These are phyloP conservation scores for Phytophthora pluvialis DNA, from an alignment of 352 stramenopile species.

Conservation along the genomic window DNA sequence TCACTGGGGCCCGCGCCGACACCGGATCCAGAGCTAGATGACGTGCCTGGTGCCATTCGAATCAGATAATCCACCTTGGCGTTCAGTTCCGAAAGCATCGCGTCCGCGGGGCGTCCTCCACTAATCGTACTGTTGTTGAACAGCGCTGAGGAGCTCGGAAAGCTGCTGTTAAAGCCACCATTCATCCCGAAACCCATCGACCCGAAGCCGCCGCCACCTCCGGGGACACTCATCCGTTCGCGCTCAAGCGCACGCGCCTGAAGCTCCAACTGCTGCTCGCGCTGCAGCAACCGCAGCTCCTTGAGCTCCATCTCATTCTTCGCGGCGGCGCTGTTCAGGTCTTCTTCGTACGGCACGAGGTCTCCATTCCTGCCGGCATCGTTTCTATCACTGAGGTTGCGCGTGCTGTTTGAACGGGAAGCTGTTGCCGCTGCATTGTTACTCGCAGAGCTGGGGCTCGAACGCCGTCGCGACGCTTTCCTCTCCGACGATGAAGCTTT, in stretches of 20 bases:
- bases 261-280: conserved; percentile 61
- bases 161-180: conserved; percentile 31
- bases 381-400: conserved; percentile 19
- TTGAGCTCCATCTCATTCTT: conserved; percentile 68
- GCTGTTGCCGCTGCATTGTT: conserved; percentile 14
- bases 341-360: conserved; percentile 59
- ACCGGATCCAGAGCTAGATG: conserved; percentile 20
- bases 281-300: conserved; percentile 55
- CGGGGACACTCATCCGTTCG: conserved; percentile 34
- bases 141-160: conserved; percentile 32
- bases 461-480: conserved; percentile 44
- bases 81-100: conserved; percentile 65
- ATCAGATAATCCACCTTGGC: conserved; percentile 85
- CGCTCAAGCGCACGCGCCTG: conserved; percentile 53
- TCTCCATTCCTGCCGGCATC: conserved; percentile 40
- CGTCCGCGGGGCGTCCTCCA: conserved; percentile 51
- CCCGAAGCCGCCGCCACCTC: conserved; percentile 27
- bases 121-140: conserved; percentile 39
- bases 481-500: conserved; percentile 18
- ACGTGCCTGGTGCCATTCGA: conserved; percentile 51
- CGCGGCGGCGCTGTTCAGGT: conserved; percentile 24
- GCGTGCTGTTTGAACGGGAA: conserved; percentile 27
- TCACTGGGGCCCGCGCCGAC: conserved; percentile 51
- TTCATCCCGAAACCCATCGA: conserved; percentile 33
- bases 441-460: conserved; percentile 33